Base-by-base conservation (phyloP, 495 filamentous ascomycete genomes). In the Penicillium pulvis region DNA sequence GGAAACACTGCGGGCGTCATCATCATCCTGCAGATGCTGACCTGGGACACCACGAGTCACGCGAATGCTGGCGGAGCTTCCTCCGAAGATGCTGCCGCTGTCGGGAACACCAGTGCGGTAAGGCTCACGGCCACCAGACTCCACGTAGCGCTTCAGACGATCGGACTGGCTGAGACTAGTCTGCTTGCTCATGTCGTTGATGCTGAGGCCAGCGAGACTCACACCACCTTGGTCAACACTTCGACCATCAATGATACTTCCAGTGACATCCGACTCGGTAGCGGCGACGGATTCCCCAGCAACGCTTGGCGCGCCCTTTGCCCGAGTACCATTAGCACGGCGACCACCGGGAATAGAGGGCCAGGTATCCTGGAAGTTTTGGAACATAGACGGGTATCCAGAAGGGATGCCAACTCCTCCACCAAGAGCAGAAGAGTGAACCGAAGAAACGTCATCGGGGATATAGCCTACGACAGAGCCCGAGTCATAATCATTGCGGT, bases 351-450 rank as follows among this genome's bases (percentile, higher is more conserved):
- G 75, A 41, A 96, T 82, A 23, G 88, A 80, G 16, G 95, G 95
- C 94, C 94, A 99, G 28, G 87, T 80, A 53, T 97, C 93, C 39
- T 87, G 82, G 65, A 99, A 98, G 71, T 88, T 88, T 51, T 90
- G 91, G 74, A 99, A 99, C 90, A 98, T 96, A 23, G 88, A 90
- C 9, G 94, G 94, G 68, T 92, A 99, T 23, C 88, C 88, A 44
- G 90, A 89, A 17, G 87, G 81, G 45, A 92, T 74, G 14, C 87
- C 88, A 43, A 90, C 90, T 42, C 92, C 92, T 35, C 91, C 91
- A 33, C 92, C 91, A 33, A 97, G 81, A 10, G 93, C 90, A 20
- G 91, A 95, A 42, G 93, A 93, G 70, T 99, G 92, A 36, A 98
- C 89, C 1, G 92, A 96, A 28, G 93, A 97, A 23, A 97, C 91